A percentile compares a stretch with the other conserved stretches of the same genome.
Evolutionary conservation across 768 basidiomycete species (phyloP).

Genomic region (Aureoboletus auriporus): DNA sequence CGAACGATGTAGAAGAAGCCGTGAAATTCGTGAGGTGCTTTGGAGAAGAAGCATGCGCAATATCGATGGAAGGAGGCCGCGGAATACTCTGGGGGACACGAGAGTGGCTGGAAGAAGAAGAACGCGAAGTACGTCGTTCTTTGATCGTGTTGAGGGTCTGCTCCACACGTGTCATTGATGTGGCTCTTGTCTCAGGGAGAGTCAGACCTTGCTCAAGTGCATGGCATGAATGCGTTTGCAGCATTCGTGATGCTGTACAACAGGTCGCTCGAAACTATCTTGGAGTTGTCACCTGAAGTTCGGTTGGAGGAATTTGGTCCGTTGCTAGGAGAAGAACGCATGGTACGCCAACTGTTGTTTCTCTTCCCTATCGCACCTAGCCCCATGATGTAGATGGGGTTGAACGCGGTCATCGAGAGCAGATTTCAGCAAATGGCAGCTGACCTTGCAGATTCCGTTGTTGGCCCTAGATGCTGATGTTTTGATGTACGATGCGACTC

Average conservation of each 20-base stretch:
- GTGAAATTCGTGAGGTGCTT: constrained; percentile 52
- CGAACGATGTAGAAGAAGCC: constrained; percentile 53
- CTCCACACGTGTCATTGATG: constrained; percentile 12
- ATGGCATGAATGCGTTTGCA: constrained; percentile 69
- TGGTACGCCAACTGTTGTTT: constrained; percentile 40
- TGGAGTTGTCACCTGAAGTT: constrained; percentile 46
- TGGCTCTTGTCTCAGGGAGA: constrained; percentile 47
- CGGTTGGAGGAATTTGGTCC: constrained; percentile 43
- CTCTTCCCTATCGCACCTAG: constrained; percentile 5
- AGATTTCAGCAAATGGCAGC: constrained; percentile 29
- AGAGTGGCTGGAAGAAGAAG: constrained; percentile 58
- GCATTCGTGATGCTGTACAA: constrained; percentile 62
- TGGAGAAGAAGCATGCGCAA: constrained; percentile 53
- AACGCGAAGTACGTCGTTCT: constrained; percentile 40
- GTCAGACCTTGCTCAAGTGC: constrained; percentile 46
- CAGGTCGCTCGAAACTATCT: constrained; percentile 49
- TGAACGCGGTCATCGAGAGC: constrained; percentile 36
- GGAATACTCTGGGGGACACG: constrained; percentile 53
- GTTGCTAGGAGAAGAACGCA: constrained; percentile 45
- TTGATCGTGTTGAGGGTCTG: constrained; percentile 7
- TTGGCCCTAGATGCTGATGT: constrained; percentile 13
- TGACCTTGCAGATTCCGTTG: constrained; percentile 8
- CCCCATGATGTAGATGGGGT: constrained; percentile 22
- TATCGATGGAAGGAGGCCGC: constrained; percentile 37
- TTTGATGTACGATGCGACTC: constrained; percentile 3